phyloP scores from a whole-genome alignment of 345 rosid genomes.

The Syzygium aromaticum region DNA sequence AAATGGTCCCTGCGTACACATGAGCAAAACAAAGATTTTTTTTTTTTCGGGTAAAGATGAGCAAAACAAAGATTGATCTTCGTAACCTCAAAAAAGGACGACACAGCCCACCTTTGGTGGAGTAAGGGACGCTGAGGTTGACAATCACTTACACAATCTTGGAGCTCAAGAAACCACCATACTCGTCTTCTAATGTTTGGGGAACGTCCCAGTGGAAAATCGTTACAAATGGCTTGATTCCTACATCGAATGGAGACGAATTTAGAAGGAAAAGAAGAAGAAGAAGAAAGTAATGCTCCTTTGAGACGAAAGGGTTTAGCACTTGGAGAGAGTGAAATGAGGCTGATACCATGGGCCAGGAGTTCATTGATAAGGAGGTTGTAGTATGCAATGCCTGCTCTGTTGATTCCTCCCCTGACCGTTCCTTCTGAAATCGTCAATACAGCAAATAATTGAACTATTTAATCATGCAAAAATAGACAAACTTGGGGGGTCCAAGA shows the following conservation, averaged over 20 bases:
- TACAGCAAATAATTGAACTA: not conserved
- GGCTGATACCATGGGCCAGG: constrained; percentile 11
- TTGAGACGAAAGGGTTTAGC: too few relatives aligned
- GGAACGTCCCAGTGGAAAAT: constrained; percentile 46
- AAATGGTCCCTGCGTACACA: constrained; percentile 11
- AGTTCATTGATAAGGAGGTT: constrained; percentile 28
- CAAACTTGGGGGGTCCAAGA: not conserved
- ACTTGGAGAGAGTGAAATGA: not conserved
- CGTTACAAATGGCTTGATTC: constrained; percentile 31
- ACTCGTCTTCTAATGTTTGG: constrained; percentile 33
- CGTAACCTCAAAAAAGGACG: not conserved
- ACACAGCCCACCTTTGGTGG: not conserved
- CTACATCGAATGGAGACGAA: not conserved
- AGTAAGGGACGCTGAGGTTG: not conserved
- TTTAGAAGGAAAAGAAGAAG: not conserved
- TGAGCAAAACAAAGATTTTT: too few relatives aligned
- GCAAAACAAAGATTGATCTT: not conserved
- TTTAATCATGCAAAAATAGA: not conserved
- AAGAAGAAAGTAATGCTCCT: not conserved
- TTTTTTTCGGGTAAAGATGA: too few relatives aligned
- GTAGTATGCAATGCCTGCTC: constrained; percentile 25
- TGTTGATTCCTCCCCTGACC: constrained; percentile 15
- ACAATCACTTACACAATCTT: constrained; percentile 24
- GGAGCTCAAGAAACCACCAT: constrained; percentile 30
- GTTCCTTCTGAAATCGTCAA: constrained; percentile 17